phyloP scores from a whole-genome alignment of 129 eudicot species.

The Smallanthus sonchifolius region DNA sequence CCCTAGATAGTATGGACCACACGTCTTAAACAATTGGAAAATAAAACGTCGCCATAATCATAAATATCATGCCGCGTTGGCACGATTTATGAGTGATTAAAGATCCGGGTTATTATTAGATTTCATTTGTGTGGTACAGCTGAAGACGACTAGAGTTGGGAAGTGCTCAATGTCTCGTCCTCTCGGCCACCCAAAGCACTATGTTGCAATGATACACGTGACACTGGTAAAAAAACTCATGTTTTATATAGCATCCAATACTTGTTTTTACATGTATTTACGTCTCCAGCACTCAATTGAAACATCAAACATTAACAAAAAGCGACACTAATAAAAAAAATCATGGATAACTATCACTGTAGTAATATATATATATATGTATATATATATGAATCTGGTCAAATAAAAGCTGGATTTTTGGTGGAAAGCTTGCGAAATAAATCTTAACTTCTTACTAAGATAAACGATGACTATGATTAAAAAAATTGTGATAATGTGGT shows the following conservation, averaged over 20 bases:
- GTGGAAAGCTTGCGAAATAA: too few relatives aligned
- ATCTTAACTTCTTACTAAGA: too few relatives aligned
- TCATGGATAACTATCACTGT: neutral
- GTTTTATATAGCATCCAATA: neutral
- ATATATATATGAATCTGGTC: neutral
- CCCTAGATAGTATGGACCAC: slow-evolving; percentile 40
- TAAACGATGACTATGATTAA: too few relatives aligned
- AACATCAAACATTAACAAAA: neutral
- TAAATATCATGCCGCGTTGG: neutral
- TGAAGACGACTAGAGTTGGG: neutral
- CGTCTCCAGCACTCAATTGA: neutral
- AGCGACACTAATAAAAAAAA: neutral
- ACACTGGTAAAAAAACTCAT: neutral
- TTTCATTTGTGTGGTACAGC: neutral
- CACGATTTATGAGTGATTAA: neutral
- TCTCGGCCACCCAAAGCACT: neutral
- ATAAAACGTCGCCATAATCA: neutral
- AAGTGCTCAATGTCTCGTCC: neutral
- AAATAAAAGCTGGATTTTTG: too few relatives aligned
- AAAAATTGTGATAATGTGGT: too few relatives aligned
- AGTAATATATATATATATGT: neutral
- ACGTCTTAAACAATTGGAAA: slow-evolving; percentile 24
- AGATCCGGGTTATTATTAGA: neutral
- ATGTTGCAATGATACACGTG: neutral
- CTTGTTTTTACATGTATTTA: neutral